Conservation (phyloP, 768 basidiomycete genomes). For the Kwoniella pini region DNA sequence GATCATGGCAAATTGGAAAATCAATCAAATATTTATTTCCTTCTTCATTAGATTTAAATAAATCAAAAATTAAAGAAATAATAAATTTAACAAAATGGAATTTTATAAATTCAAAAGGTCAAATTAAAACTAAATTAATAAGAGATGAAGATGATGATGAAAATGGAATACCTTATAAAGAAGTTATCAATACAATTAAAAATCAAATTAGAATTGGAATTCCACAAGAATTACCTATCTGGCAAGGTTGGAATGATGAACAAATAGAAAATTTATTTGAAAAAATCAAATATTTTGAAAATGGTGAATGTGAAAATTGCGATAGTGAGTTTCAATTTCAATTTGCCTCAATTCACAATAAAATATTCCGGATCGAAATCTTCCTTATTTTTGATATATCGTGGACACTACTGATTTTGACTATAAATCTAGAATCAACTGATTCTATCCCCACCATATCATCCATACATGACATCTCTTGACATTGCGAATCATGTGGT, state of each 20-base stretch:
- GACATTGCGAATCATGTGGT: constrained; percentile 22
- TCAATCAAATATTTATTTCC: constrained; percentile 37
- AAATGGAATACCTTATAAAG: constrained; percentile 21
- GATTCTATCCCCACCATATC: constrained; percentile 1
- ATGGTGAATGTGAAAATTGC: neutral
- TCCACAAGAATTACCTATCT: constrained; percentile 27
- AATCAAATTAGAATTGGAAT: constrained; percentile 14
- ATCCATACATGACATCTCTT: constrained; percentile 12
- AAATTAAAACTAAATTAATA: constrained; percentile 26
- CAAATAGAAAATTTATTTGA: neutral
- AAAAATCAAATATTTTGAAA: constrained; percentile 4
- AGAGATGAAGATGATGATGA: constrained; percentile 31
- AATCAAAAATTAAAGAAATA: neutral
- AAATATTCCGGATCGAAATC: too few species aligned
- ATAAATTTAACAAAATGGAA: constrained; percentile 19
- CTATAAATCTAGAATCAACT: neutral
- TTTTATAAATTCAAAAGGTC: constrained; percentile 24
- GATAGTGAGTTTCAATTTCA: too few species aligned
- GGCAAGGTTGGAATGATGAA: constrained; percentile 21
- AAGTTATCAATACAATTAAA: constrained; percentile 18
- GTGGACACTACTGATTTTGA: too few species aligned
- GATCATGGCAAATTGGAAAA: constrained; percentile 33
- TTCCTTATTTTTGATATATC: too few species aligned
- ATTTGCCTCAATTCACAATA: too few species aligned
- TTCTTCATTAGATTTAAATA: constrained; percentile 9